phyloP scores from a whole-genome alignment of 148 eudicot species.

The Limonium bicolor region DNA sequence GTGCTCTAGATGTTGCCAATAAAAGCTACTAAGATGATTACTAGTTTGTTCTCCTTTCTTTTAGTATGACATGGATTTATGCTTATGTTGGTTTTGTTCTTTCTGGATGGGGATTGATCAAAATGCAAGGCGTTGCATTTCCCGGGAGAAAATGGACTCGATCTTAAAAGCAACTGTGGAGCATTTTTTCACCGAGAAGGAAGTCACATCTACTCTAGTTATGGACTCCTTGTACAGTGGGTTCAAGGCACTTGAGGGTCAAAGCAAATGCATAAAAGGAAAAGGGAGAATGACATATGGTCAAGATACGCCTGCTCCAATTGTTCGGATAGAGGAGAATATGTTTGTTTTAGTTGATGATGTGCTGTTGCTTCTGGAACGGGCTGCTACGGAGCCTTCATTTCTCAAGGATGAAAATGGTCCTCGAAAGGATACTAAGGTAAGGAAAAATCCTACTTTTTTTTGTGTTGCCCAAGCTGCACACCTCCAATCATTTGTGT shows the following conservation, averaged over 20 bases:
- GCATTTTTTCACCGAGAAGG: slow-evolving; percentile 81
- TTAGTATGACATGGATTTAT: slow-evolving; percentile 1
- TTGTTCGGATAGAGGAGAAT: slow-evolving; percentile 61
- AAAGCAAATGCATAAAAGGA: slow-evolving; percentile 48
- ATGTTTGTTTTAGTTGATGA: slow-evolving; percentile 76
- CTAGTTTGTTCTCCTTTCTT: neutral
- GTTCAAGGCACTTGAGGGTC: slow-evolving; percentile 85
- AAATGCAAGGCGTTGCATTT: slow-evolving; percentile 61
- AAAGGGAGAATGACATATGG: slow-evolving; percentile 40
- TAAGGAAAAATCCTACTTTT: slow-evolving; percentile 15
- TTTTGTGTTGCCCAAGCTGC: neutral
- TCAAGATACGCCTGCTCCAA: slow-evolving; percentile 60
- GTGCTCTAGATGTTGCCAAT: neutral
- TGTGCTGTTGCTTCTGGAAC: slow-evolving; percentile 55
- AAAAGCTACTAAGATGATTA: neutral
- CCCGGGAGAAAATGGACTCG: slow-evolving; percentile 62
- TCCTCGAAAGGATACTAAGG: slow-evolving; percentile 91
- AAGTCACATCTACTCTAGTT: slow-evolving; percentile 89
- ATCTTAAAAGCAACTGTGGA: slow-evolving; percentile 68
- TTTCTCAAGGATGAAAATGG: slow-evolving; percentile 93
- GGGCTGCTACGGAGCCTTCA: slow-evolving; percentile 78
- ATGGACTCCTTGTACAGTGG: slow-evolving; percentile 98
- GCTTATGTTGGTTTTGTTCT: slow-evolving; percentile 44
- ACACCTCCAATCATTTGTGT: neutral
- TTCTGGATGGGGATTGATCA: slow-evolving; percentile 87